phyloP scores from a whole-genome alignment of 139 green algal species.

The Chlorella sp. region DNA sequence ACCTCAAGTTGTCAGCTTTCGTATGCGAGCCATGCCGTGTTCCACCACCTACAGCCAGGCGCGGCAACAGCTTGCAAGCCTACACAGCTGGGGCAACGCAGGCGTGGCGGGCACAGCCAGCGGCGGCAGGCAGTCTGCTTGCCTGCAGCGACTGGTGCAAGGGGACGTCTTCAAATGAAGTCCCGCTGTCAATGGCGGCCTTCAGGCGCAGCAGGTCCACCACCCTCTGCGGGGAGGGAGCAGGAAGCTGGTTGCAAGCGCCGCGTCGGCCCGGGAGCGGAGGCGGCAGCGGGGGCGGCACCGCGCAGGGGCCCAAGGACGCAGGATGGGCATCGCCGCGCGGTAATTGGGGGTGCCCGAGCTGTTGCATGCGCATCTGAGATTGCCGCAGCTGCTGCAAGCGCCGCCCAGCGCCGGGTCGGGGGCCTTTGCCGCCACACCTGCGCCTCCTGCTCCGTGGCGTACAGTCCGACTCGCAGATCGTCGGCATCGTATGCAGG shows the following conservation, averaged over 20 bases:
- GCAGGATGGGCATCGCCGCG: background rate
- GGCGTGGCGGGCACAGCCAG: background rate
- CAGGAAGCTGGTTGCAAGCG: background rate
- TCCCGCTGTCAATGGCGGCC: background rate
- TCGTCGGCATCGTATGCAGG: too few species aligned
- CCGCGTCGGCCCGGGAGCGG: background rate
- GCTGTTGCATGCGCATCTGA: background rate
- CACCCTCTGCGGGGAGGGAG: constrained; percentile 4
- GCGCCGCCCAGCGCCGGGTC: background rate
- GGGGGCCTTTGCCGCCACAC: background rate
- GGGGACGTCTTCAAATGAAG: background rate
- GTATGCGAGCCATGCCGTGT: background rate
- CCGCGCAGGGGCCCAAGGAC: background rate
- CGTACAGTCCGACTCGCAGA: constrained; percentile 2
- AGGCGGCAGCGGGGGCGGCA: background rate
- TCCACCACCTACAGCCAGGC: too few species aligned
- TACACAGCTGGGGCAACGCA: too few species aligned
- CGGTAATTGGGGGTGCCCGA: background rate
- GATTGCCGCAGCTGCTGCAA: background rate
- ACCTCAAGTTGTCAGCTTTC: background rate
- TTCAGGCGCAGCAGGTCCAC: constrained; percentile 26
- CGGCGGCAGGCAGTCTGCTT: background rate
- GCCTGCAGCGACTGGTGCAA: constrained; percentile 5
- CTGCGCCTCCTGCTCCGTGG: constrained; percentile 19
- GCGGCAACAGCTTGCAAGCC: too few species aligned